A percentile compares a stretch with the other conserved stretches of the same genome.
These are phyloP conservation scores for Phytophthora hybrid DNA, from an alignment of 352 stramenopile genomes.

Conservation along the genomic window DNA sequence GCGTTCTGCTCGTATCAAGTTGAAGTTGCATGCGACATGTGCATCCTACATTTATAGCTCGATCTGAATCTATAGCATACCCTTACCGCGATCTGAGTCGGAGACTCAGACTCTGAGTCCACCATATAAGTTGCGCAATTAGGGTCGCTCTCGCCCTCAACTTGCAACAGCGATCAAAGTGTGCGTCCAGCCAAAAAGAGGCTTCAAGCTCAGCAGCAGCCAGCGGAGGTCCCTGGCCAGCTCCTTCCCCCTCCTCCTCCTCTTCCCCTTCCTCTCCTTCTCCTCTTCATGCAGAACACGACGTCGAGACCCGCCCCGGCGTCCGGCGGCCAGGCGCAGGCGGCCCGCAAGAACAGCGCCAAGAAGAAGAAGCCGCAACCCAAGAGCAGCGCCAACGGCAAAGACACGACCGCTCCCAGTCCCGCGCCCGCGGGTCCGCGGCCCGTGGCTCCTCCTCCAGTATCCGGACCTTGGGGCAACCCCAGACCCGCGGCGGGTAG, in stretches of 20 bases:
- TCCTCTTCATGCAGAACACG: constrained; percentile 38
- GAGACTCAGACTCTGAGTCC: neutral
- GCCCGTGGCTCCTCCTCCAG: constrained; percentile 42
- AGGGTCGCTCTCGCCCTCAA: constrained; percentile 2
- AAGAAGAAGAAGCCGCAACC: constrained; percentile 22
- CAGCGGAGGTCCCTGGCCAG: constrained; percentile 7
- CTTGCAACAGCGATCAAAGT: constrained; percentile 18
- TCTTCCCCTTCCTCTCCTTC: constrained; percentile 6
- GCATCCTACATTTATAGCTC: neutral
- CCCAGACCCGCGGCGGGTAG: constrained; percentile 25
- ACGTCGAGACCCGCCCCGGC: constrained; percentile 18
- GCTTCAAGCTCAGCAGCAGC: constrained; percentile 21
- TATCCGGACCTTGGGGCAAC: constrained; percentile 50
- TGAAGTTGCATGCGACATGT: neutral
- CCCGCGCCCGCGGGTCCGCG: constrained; percentile 16
- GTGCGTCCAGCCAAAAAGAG: constrained; percentile 26
- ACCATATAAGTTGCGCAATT: neutral
- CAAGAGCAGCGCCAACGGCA: constrained; percentile 13
- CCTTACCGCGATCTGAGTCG: too few relatives aligned
- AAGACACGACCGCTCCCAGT: constrained; percentile 2
- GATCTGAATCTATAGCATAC: too few relatives aligned
- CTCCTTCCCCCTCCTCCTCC: constrained; percentile 10
- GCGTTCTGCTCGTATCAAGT: neutral
- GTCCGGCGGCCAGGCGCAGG: constrained; percentile 1
- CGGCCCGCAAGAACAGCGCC: constrained; percentile 39